phyloP scores from a whole-genome alignment of 1,284 basidiomycete species.

The Puccinia polysora region DNA sequence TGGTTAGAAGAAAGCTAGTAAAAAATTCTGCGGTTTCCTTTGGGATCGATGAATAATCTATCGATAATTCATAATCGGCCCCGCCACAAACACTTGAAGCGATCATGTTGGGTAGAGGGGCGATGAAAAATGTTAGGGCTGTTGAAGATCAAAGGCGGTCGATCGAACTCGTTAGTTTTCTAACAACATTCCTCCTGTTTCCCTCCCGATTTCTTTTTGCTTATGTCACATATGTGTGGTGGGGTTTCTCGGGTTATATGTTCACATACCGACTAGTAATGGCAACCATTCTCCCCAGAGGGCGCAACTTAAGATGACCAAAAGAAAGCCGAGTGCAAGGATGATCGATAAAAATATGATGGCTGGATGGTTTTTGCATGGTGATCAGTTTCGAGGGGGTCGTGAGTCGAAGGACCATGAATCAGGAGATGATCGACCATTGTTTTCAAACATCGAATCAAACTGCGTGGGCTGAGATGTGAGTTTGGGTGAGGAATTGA shows the following conservation, averaged over 20 bases:
- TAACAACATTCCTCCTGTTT: too few species aligned
- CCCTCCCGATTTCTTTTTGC: neutral
- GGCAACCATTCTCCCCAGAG: constrained; percentile 96
- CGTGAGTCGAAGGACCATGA: neutral
- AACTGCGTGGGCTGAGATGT: neutral
- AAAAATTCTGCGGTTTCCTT: constrained; percentile 92
- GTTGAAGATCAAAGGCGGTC: constrained; percentile 30
- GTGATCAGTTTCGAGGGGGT: neutral
- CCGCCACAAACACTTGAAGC: constrained; percentile 56
- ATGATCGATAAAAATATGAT: constrained; percentile 93
- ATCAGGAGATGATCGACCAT: too few species aligned
- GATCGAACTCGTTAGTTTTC: neutral
- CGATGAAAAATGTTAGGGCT: constrained; percentile 92
- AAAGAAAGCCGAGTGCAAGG: constrained; percentile 89
- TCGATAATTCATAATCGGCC: constrained; percentile 58
- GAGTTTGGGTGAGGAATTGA: neutral
- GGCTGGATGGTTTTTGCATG: neutral
- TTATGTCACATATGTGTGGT: neutral
- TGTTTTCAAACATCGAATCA: neutral
- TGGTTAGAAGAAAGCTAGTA: constrained; percentile 77
- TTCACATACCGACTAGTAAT: constrained; percentile 84
- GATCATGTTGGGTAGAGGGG: constrained; percentile 88
- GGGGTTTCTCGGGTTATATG: neutral
- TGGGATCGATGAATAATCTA: constrained; percentile 67
- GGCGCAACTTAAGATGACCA: constrained; percentile 96